Conservation (phyloP, 768 basidiomycete species). For the Cyclocybe cylindracea region DNA sequence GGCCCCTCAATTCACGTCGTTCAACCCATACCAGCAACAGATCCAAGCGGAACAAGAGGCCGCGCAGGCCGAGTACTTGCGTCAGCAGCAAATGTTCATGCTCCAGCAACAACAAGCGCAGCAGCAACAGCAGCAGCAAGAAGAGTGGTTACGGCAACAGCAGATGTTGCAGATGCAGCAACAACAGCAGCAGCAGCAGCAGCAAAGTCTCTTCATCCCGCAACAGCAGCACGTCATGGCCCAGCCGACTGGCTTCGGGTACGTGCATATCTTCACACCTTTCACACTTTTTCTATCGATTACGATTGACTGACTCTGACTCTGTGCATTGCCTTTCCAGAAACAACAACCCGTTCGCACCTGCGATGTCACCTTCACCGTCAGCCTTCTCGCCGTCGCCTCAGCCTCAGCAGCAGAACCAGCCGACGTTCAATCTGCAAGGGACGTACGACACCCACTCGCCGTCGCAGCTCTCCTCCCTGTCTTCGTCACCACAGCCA, state of each 20-base stretch:
- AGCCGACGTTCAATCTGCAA: constrained; percentile 66
- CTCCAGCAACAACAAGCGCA: constrained; percentile 56
- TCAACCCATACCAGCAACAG: constrained; percentile 94
- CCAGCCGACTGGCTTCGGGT: constrained; percentile 82
- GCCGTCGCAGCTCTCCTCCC: constrained; percentile 43
- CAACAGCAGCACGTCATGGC: constrained; percentile 45
- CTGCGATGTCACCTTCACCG: constrained; percentile 25
- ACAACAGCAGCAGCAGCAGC: constrained; percentile 53
- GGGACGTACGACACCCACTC: constrained; percentile 67
- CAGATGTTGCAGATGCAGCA: constrained; percentile 50
- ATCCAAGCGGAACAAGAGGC: constrained; percentile 81
- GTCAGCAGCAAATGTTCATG: constrained; percentile 72
- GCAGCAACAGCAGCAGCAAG: constrained; percentile 57
- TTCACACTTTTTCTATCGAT: neutral
- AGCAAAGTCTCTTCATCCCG: constrained; percentile 48
- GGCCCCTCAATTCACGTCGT: constrained; percentile 87
- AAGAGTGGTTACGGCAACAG: constrained; percentile 47
- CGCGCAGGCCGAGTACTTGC: constrained; percentile 75
- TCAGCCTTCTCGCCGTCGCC: constrained; percentile 28
- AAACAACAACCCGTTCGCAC: constrained; percentile 96
- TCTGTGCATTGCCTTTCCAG: constrained; percentile 45
- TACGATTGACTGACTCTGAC: constrained; percentile 10
- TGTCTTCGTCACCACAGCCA: constrained; percentile 43
- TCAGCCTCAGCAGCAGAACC: constrained; percentile 19
- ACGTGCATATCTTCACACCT: constrained; percentile 20